Base-by-base conservation (phyloP, 1,139 yeast species). In the Kodamaea derodonti region DNA sequence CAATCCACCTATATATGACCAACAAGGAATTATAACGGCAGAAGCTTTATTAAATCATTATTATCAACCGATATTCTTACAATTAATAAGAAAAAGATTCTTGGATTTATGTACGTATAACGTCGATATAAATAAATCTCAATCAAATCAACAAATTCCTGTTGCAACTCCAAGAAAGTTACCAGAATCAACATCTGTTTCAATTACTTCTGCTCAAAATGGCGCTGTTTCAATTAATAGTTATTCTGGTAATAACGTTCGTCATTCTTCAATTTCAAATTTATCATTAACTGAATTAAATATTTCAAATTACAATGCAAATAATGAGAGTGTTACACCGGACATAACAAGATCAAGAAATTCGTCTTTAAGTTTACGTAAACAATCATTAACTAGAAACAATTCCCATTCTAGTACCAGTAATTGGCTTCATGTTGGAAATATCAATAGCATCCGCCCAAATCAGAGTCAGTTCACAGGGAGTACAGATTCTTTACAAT, bases 351-450 rank as follows among this genome's bases (percentile, higher is more conserved):
- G 59, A 16, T 56, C 57, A 36, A 47, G 60, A 14, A 52, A 57
- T 24, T 47, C 58, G 9, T 52, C 59, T 12, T 42, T 54, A 37
- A 65, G 56, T 43, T 58, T 69, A 41, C 55, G 75, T 31, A 69
- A 69, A 43, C 75, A 69, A 46, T 65, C 72, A 4, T 58, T 69
- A 30, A 67, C 75, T 0, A 54, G 75, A 43, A 67, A 67, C 42
- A 69, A 68, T 43, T 65, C 72, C 14, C 56, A 56, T 35, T 46
- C 51, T 24, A 60, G 56, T 30, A 60, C 28, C 9, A 25, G 56
- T 41, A 65, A 58, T 41, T 69, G 75, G 75, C 55, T 69, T 30
- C 75, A 69, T 49, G 71, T 69, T 28, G 75, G 75, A 2, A 69
- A 69, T 43, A 56, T 69, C 39, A 60, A 53, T 42, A 62, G 56